Percentiles rank a stretch among this genome's conserved stretches.
Conservation (phyloP, 2,329 filamentous ascomycete species). For the Neopestalotiopsis clavispora region DNA sequence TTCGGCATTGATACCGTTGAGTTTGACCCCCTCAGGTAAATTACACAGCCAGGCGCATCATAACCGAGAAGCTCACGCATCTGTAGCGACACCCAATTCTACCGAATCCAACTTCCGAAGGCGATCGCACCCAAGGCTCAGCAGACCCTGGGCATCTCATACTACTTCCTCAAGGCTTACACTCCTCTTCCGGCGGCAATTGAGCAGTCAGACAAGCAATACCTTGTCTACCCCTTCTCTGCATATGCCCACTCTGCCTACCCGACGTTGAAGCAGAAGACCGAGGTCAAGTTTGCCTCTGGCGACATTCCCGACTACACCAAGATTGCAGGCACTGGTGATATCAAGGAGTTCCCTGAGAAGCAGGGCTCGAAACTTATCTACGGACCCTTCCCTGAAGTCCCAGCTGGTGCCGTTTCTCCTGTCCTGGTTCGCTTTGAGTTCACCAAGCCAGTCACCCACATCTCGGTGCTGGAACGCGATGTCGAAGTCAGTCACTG, state of each 20-base stretch:
- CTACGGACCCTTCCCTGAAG: slow-evolving; percentile 86
- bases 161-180: slow-evolving; percentile 80
- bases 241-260: slow-evolving; percentile 86
- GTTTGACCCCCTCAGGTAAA: slow-evolving; percentile 63
- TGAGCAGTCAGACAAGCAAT: slow-evolving; percentile 85
- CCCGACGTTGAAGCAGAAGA: slow-evolving; percentile 90
- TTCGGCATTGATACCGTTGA: slow-evolving; percentile 75
- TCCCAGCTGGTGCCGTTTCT: slow-evolving; percentile 76
- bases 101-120: slow-evolving; percentile 77
- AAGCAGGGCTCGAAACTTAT: slow-evolving; percentile 85
- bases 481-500: slow-evolving; percentile 97
- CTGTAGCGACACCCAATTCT: slow-evolving; percentile 76
- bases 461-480: slow-evolving; percentile 79
- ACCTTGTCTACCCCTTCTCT: slow-evolving; percentile 83
- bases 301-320: slow-evolving; percentile 85
- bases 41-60: slow-evolving; percentile 21
- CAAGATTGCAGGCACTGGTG: slow-evolving; percentile 67
- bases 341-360: slow-evolving; percentile 68
- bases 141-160: slow-evolving; percentile 86
- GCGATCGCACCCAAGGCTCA: slow-evolving; percentile 78
- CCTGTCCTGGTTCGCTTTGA: slow-evolving; percentile 86
- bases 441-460: slow-evolving; percentile 89
- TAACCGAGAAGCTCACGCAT: slow-evolving; percentile 28
- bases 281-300: slow-evolving; percentile 87
- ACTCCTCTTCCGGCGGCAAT: slow-evolving; percentile 81